phyloP scores from a whole-genome alignment of 2,329 filamentous ascomycete genomes.

The Setomelanomma holmii region DNA sequence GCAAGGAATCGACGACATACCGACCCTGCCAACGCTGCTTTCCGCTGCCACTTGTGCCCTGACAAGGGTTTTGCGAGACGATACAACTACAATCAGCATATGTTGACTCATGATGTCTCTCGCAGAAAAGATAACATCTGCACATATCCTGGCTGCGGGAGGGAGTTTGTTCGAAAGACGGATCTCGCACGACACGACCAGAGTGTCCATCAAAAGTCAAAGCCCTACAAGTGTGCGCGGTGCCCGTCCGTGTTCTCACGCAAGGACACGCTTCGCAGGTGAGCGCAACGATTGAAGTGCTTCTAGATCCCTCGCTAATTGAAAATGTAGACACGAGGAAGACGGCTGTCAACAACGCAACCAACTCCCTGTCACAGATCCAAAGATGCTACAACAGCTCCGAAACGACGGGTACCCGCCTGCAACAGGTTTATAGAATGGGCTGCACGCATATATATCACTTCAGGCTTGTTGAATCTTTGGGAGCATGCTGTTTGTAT shows the following conservation, averaged over 20 bases:
- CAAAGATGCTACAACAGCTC: slow-evolving; percentile 18
- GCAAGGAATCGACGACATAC: slow-evolving; percentile 25
- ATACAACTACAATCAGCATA: slow-evolving; percentile 87
- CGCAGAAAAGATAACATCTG: slow-evolving; percentile 76
- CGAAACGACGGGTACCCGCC: slow-evolving; percentile 6
- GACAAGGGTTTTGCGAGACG: slow-evolving; percentile 80
- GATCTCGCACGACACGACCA: slow-evolving; percentile 69
- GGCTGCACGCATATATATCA: not conserved
- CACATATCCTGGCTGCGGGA: slow-evolving; percentile 68
- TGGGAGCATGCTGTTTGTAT: not conserved
- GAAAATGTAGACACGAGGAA: slow-evolving; percentile 69
- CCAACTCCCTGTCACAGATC: slow-evolving; percentile 19
- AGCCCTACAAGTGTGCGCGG: slow-evolving; percentile 72
- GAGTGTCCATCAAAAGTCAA: slow-evolving; percentile 75
- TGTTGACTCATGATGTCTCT: slow-evolving; percentile 81
- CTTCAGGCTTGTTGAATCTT: not conserved
- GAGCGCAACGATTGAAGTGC: slow-evolving; percentile 33
- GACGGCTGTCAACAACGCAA: slow-evolving; percentile 73
- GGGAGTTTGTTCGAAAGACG: slow-evolving; percentile 82
- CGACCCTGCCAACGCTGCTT: slow-evolving; percentile 53
- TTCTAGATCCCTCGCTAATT: slow-evolving; percentile 21
- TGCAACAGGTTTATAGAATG: slow-evolving; percentile 3
- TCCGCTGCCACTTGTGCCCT: slow-evolving; percentile 71
- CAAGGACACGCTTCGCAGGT: slow-evolving; percentile 85
- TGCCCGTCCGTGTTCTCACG: slow-evolving; percentile 77